phyloP scores from a whole-genome alignment of 2,329 filamentous ascomycete species.

The Fusarium torreyae region DNA sequence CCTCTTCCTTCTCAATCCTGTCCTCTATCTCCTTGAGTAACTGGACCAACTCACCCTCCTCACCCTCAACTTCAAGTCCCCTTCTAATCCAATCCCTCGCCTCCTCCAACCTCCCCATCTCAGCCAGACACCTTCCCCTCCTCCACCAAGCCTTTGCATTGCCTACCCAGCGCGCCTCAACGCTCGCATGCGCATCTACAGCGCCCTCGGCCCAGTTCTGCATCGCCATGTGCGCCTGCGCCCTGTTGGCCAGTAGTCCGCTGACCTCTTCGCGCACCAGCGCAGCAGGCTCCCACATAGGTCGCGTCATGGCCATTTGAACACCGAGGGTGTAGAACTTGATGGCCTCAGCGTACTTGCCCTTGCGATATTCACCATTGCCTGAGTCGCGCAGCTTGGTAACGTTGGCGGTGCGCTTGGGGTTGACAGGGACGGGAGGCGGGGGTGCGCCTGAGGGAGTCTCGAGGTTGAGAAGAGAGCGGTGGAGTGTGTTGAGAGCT shows the following conservation, averaged over 20 bases:
- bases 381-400: conserved; percentile 91
- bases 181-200: conserved; percentile 89
- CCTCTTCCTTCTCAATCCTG: conserved; percentile 59
- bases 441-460: conserved; percentile 78
- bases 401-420: conserved; percentile 90
- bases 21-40: conserved; percentile 75
- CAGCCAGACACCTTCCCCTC: conserved; percentile 84
- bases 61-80: conserved; percentile 87
- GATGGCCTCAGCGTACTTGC: conserved; percentile 80
- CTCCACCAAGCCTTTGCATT: conserved; percentile 98
- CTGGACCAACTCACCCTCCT: conserved; percentile 74
- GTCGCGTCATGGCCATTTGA: conserved; percentile 87
- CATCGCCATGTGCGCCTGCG: conserved; percentile 89
- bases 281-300: conserved; percentile 88
- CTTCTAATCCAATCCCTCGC: conserved; percentile 82
- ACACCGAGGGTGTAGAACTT: conserved; percentile 88
- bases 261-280: conserved; percentile 89
- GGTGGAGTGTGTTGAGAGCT: conserved; percentile 85
- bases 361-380: conserved; percentile 86
- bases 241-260: conserved; percentile 85
- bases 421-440: conserved; percentile 91
- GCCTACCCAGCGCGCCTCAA: conserved; percentile 87
- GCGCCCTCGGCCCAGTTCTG: conserved; percentile 87
- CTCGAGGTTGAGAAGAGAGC: conserved; percentile 71
- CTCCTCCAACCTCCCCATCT: conserved; percentile 92